Percentiles rank a stretch among this genome's conserved stretches.
Evolutionary conservation across 768 basidiomycete species (phyloP).

Genomic region (Jaapia argillacea): DNA sequence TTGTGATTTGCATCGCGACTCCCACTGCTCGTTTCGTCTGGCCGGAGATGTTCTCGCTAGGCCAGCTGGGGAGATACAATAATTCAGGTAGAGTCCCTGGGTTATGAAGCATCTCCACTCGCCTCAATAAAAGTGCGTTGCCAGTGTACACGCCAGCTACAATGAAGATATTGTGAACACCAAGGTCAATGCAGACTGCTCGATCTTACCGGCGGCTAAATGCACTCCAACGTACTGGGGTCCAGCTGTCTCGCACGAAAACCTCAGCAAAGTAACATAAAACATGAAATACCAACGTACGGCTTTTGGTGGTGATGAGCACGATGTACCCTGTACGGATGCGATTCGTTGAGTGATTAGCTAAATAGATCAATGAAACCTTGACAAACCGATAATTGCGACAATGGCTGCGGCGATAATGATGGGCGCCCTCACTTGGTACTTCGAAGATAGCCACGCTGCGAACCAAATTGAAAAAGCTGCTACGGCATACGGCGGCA

Average conservation of each 20-base stretch:
- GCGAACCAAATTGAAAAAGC: conserved; percentile 36
- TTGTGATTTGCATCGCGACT: conserved; percentile 53
- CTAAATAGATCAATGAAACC: too few relatives aligned
- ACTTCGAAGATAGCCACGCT: conserved; percentile 40
- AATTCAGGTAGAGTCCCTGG: background rate
- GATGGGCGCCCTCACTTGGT: conserved; percentile 36
- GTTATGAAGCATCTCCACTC: background rate
- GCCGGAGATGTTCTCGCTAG: conserved; percentile 57
- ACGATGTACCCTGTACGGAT: conserved; percentile 39
- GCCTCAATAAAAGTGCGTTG: conserved; percentile 47
- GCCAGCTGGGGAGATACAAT: conserved; percentile 29
- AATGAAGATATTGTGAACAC: too few relatives aligned
- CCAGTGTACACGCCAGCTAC: conserved; percentile 50
- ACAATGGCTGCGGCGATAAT: conserved; percentile 40
- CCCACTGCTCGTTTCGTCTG: conserved; percentile 58
- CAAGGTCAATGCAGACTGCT: too few relatives aligned
- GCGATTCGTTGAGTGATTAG: background rate
- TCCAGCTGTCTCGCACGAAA: conserved; percentile 23
- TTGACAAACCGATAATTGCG: conserved; percentile 40
- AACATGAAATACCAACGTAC: conserved; percentile 19
- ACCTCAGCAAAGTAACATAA: background rate
- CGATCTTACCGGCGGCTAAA: conserved; percentile 41
- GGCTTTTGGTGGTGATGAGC: conserved; percentile 33
- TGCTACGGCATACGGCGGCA: conserved; percentile 48
- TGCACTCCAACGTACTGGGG: conserved; percentile 49